These are phyloP conservation scores for Delonix regia DNA, from an alignment of 306 rosid genomes.

Conservation along the genomic window DNA sequence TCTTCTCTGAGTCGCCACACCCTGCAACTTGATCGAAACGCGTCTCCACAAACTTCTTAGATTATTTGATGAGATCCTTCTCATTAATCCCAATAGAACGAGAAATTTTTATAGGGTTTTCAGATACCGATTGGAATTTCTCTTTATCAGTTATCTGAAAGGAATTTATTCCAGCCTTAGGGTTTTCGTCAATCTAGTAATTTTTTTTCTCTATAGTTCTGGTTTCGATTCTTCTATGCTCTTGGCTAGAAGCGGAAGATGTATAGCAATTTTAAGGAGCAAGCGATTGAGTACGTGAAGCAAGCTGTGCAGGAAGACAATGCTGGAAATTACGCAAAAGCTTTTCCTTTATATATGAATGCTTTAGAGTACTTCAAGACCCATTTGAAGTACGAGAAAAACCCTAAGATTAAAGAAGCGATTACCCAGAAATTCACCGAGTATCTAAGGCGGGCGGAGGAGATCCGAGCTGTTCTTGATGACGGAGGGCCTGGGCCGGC, in stretches of 20 bases:
- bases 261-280: slow-evolving; percentile 99
- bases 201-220: not conserved
- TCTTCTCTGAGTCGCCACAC: too few species aligned
- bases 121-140: not conserved
- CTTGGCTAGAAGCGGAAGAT: slow-evolving; percentile 44
- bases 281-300: slow-evolving; percentile 95
- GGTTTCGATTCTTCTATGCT: slow-evolving; percentile 32
- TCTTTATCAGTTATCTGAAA: not conserved
- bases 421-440: slow-evolving; percentile 95
- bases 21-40: too few species aligned
- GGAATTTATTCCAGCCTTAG: slow-evolving; percentile 40
- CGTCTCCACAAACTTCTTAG: not conserved
- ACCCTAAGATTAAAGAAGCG: slow-evolving; percentile 94
- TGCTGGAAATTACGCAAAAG: slow-evolving; percentile 92
- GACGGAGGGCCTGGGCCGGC: slow-evolving; percentile 93
- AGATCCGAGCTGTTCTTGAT: slow-evolving; percentile 85
- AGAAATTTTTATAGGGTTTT: slow-evolving; percentile 1
- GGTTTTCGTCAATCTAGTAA: slow-evolving; percentile 23
- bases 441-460: slow-evolving; percentile 97
- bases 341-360: slow-evolving; percentile 93
- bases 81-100: not conserved
- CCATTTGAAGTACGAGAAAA: slow-evolving; percentile 95
- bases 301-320: slow-evolving; percentile 97
- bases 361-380: slow-evolving; percentile 95
- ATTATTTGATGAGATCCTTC: not conserved